These are phyloP conservation scores for Colletotrichum sansevieriae DNA, from an alignment of 2,329 filamentous ascomycete genomes.

Conservation along the genomic window DNA sequence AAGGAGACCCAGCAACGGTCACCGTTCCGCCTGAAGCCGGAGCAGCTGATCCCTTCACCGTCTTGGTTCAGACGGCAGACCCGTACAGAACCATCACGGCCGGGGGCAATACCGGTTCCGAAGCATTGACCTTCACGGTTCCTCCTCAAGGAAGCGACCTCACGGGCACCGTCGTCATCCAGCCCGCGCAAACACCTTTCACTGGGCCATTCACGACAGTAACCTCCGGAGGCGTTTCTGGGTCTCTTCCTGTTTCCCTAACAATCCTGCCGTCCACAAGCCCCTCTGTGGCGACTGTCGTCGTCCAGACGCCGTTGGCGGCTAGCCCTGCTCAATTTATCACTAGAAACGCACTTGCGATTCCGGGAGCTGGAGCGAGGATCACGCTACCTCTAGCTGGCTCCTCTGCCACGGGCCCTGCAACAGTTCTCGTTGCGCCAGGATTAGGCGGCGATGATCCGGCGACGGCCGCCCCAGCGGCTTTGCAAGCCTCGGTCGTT, in stretches of 20 bases:
- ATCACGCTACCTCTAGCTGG: constrained; percentile 11
- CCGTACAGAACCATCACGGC: constrained; percentile 33
- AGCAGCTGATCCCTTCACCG: not conserved
- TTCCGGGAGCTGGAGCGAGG: constrained; percentile 18
- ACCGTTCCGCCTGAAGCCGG: constrained; percentile 21
- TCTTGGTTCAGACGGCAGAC: constrained; percentile 20
- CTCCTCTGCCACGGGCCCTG: not conserved
- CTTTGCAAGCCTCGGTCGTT: not conserved
- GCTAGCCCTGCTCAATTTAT: constrained; percentile 2
- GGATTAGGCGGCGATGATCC: constrained; percentile 33
- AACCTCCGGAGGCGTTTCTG: constrained; percentile 25
- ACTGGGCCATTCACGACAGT: constrained; percentile 36
- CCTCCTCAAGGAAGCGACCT: constrained; percentile 23
- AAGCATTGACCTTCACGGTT: constrained; percentile 23
- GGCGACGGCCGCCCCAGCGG: constrained; percentile 15
- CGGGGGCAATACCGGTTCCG: constrained; percentile 15
- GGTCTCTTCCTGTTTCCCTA: constrained; percentile 26
- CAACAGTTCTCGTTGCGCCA: constrained; percentile 20
- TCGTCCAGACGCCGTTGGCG: constrained; percentile 25
- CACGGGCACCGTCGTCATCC: constrained; percentile 26
- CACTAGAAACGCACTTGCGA: constrained; percentile 19
- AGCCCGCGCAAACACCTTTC: constrained; percentile 24
- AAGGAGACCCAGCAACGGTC: constrained; percentile 12
- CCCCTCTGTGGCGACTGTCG: constrained; percentile 31
- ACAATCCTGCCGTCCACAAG: constrained; percentile 20